Evolutionary conservation across 108 stramenopile genomes (phyloP).

Genomic region (Nitzschia sp.): DNA sequence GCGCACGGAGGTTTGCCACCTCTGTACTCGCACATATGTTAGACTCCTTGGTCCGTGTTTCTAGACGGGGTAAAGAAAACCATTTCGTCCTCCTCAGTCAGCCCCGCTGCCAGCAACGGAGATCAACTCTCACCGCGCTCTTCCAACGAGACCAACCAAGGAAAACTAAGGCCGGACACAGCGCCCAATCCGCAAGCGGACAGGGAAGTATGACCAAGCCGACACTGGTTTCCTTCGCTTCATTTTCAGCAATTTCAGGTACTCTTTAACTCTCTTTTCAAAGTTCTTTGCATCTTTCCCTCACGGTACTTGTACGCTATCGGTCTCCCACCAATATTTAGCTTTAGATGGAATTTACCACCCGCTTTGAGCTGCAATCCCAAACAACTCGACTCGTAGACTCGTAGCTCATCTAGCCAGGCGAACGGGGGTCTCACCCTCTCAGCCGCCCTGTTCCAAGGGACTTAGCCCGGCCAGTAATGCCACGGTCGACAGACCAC

Average conservation of each 20-base stretch:
- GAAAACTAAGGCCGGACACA: constrained; percentile 60
- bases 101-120: constrained; percentile 32
- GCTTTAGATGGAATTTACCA: constrained; percentile 97
- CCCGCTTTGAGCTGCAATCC: constrained; percentile 94
- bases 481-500: constrained; percentile 82
- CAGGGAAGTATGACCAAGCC: constrained; percentile 52
- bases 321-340: constrained; percentile 94
- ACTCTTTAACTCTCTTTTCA: constrained; percentile 99
- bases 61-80: constrained; percentile 93
- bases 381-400: constrained; percentile 95
- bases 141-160: constrained; percentile 50
- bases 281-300: constrained; percentile 95
- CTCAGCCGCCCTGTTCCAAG: constrained; percentile 88
- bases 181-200: constrained; percentile 61
- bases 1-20: constrained; percentile 87
- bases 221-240: constrained; percentile 92
- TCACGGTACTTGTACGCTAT: constrained; percentile 96
- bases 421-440: constrained; percentile 95
- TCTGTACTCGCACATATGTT: constrained; percentile 91
- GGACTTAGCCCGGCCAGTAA: constrained; percentile 79
- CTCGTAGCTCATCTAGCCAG: constrained; percentile 62
- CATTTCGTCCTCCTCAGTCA: constrained; percentile 66
- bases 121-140: constrained; percentile 36
- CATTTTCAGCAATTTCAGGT: constrained; percentile 97
- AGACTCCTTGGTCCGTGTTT: constrained; percentile 98